A percentile compares a stretch with the other conserved stretches of the same genome.
Conservation (phyloP, 176 grass and related monocot genomes). For the Paspalum vaginatum region DNA sequence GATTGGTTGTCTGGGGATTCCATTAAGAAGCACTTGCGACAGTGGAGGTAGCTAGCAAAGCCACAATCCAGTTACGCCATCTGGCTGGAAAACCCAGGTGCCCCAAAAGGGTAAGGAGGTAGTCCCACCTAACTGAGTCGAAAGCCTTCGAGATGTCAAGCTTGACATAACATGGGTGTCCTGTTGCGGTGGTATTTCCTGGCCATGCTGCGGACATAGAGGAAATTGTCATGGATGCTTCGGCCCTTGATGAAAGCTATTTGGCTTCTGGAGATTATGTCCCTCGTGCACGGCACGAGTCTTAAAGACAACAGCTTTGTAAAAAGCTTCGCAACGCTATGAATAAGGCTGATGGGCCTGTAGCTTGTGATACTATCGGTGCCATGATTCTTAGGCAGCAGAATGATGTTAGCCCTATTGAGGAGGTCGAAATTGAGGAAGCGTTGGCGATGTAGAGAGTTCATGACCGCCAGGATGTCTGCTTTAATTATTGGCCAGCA, state of each 20-base stretch:
- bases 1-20: no score
- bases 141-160: no score
- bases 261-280: background rate
- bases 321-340: background rate
- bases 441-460: background rate
- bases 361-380: background rate
- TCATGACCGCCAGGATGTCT: background rate
- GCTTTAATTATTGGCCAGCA: background rate
- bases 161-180: background rate
- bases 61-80: no score
- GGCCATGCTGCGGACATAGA: no score
- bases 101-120: no score
- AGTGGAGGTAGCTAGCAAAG: no score
- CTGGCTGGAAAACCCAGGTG: no score
- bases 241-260: background rate
- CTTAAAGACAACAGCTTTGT: background rate
- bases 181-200: background rate
- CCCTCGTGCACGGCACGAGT: background rate
- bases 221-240: background rate
- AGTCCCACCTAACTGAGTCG: no score
- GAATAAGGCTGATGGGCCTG: background rate
- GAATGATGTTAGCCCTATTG: background rate
- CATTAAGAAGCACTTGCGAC: no score
- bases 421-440: rapidly evolving
- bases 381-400: background rate